These are phyloP conservation scores for Tulasnella sp. DNA, from an alignment of 768 basidiomycete species.

Conservation along the genomic window DNA sequence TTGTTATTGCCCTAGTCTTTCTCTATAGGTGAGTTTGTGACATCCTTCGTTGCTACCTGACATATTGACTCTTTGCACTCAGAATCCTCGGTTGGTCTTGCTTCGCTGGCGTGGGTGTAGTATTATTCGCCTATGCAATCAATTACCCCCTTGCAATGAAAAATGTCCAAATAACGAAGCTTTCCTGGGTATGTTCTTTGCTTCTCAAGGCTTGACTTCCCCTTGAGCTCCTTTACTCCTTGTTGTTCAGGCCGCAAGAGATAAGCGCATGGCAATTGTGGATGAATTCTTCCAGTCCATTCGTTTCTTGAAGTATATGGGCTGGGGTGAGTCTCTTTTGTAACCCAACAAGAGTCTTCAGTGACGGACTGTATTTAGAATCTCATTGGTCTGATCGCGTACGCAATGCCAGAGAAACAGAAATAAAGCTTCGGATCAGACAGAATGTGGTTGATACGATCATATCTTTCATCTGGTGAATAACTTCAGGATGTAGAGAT, in stretches of 20 bases:
- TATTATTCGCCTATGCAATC: conserved; percentile 39
- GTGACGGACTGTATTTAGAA: conserved; percentile 27
- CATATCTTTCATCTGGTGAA: conserved; percentile 46
- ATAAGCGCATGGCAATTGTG: conserved; percentile 54
- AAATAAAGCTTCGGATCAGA: conserved; percentile 55
- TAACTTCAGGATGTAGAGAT: conserved; percentile 2
- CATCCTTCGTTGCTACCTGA: conserved; percentile 30
- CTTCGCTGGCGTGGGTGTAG: conserved; percentile 53
- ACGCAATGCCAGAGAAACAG: conserved; percentile 41
- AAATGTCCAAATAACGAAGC: conserved; percentile 33
- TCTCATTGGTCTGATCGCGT: conserved; percentile 47
- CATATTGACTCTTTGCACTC: background rate
- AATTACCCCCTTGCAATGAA: conserved; percentile 45
- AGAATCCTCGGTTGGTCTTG: conserved; percentile 71
- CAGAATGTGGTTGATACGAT: conserved; percentile 31
- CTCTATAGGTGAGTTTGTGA: conserved; percentile 46
- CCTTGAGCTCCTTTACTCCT: background rate
- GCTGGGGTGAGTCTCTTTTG: conserved; percentile 42
- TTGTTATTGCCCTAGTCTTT: conserved; percentile 55
- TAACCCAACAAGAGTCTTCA: background rate
- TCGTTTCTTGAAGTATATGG: conserved; percentile 60
- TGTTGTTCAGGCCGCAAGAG: conserved; percentile 33
- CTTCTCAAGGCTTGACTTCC: background rate
- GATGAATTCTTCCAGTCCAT: conserved; percentile 68
- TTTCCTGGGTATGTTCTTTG: conserved; percentile 30